Conservation (phyloP, 179 eudicot species). For the Spergularia azorica region DNA sequence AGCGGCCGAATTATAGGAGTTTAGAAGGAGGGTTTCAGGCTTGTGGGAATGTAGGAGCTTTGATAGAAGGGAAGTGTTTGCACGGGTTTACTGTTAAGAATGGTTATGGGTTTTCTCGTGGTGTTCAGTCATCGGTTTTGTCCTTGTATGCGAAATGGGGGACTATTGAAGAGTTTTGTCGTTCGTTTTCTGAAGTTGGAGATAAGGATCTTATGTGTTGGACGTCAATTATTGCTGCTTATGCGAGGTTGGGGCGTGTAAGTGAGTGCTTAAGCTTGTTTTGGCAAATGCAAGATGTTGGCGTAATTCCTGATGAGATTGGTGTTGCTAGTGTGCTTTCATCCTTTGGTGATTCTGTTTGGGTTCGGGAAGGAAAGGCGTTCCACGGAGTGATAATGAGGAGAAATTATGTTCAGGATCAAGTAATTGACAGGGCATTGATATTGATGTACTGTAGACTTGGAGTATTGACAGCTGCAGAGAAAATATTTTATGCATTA, state of each 20-base stretch:
- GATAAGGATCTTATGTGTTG: conserved; percentile 65
- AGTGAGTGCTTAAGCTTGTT: conserved; percentile 47
- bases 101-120: conserved; percentile 37
- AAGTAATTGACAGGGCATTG: conserved; percentile 47
- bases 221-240: conserved; percentile 64
- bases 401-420: conserved; percentile 38
- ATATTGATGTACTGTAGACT: conserved; percentile 74
- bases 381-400: conserved; percentile 64
- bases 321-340: conserved; percentile 65
- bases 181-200: conserved; percentile 48
- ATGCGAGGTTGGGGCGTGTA: conserved; percentile 44
- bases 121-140: conserved; percentile 62
- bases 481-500: conserved; percentile 47
- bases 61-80: conserved; percentile 60
- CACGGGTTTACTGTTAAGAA: conserved; percentile 58
- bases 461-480: conserved; percentile 44
- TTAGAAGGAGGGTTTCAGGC: conserved; percentile 78
- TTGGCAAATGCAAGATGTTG: conserved; percentile 49
- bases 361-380: conserved; percentile 59
- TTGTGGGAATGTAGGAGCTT: conserved; percentile 57
- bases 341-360: conserved; percentile 42
- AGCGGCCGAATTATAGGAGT: conserved; percentile 65
- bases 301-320: conserved; percentile 61
- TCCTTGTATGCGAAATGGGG: conserved; percentile 77
- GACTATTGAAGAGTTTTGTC: conserved; percentile 42